phyloP scores from a whole-genome alignment of 441 rosid species.

The Erodium trifolium region DNA sequence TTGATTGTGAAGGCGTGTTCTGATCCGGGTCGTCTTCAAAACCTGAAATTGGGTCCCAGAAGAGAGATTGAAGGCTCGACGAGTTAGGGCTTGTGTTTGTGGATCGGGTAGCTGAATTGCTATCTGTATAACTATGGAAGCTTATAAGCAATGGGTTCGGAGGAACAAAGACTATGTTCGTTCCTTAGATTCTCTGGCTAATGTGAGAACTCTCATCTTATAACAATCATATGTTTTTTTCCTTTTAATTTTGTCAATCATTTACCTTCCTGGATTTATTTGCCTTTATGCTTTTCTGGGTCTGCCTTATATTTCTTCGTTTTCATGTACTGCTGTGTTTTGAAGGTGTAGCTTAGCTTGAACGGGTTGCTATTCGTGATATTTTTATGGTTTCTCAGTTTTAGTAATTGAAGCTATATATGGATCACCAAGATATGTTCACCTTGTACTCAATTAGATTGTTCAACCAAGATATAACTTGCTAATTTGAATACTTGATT shows the following conservation, averaged over 20 bases:
- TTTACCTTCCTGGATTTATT: neutral
- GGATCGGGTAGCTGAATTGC: neutral
- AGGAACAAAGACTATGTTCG: slow-evolving; percentile 76
- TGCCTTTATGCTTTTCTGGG: neutral
- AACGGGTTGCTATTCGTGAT: neutral
- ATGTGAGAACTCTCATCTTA: slow-evolving; percentile 37
- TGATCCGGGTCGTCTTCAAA: slow-evolving; percentile 17
- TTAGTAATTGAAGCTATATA: neutral
- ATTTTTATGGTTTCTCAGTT: neutral
- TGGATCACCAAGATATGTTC: neutral
- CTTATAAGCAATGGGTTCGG: slow-evolving; percentile 85
- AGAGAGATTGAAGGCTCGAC: neutral
- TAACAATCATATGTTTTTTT: neutral
- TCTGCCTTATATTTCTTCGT: neutral
- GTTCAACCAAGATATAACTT: neutral
- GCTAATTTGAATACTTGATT: neutral
- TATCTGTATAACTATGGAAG: slow-evolving; percentile 52
- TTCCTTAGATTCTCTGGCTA: slow-evolving; percentile 85
- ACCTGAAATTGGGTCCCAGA: neutral
- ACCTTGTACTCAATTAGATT: neutral
- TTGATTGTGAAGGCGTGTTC: neutral
- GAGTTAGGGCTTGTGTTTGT: slow-evolving; percentile 13
- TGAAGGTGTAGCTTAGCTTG: neutral
- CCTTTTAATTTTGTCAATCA: neutral
- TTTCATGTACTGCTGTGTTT: neutral